phyloP scores from a whole-genome alignment of 2,329 filamentous ascomycete species.

The Chrysoporthe austroafricana region DNA sequence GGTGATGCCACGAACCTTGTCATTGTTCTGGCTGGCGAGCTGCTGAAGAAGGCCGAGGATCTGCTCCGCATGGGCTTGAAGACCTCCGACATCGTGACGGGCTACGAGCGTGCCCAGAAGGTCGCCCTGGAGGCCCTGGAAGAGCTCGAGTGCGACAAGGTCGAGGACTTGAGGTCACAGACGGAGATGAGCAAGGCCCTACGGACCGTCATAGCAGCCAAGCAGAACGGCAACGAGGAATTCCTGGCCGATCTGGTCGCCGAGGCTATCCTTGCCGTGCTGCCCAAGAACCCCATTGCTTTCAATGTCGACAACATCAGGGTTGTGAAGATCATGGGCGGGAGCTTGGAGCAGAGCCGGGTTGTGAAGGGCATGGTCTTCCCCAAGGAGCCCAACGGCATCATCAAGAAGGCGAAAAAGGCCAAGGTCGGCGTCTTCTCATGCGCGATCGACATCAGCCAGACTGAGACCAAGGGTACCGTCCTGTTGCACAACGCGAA shows the following conservation, averaged over 20 bases:
- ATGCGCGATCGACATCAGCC: conserved; percentile 91
- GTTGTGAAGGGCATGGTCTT: conserved; percentile 99
- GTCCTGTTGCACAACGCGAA: conserved; percentile 95
- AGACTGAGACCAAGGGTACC: conserved; percentile 98
- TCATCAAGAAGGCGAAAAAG: conserved; percentile 85
- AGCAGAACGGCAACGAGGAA: conserved; percentile 93
- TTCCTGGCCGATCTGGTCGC: conserved; percentile 85
- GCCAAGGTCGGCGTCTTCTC: conserved; percentile 98
- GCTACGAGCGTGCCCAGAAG: conserved; percentile 92
- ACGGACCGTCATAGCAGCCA: conserved; percentile 91
- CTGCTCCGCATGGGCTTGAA: conserved; percentile 95
- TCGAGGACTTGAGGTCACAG: conserved; percentile 79
- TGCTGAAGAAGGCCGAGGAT: conserved; percentile 96
- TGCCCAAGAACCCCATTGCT: conserved; percentile 92
- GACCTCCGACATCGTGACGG: conserved; percentile 94
- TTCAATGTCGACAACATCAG: conserved; percentile 99
- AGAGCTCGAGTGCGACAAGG: conserved; percentile 87
- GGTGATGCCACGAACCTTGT: conserved; percentile 98
- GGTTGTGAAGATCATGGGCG: conserved; percentile 99
- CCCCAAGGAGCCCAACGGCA: conserved; percentile 89
- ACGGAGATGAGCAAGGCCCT: conserved; percentile 92
- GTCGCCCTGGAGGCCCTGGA: conserved; percentile 85
- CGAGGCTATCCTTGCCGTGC: conserved; percentile 80
- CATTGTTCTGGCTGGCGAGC: conserved; percentile 91
- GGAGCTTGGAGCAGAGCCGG: conserved; percentile 88